Percentiles rank a stretch among this genome's conserved stretches.
These are phyloP conservation scores for Colletotrichum cuscutae DNA, from an alignment of 2,329 filamentous ascomycete species.

Conservation along the genomic window DNA sequence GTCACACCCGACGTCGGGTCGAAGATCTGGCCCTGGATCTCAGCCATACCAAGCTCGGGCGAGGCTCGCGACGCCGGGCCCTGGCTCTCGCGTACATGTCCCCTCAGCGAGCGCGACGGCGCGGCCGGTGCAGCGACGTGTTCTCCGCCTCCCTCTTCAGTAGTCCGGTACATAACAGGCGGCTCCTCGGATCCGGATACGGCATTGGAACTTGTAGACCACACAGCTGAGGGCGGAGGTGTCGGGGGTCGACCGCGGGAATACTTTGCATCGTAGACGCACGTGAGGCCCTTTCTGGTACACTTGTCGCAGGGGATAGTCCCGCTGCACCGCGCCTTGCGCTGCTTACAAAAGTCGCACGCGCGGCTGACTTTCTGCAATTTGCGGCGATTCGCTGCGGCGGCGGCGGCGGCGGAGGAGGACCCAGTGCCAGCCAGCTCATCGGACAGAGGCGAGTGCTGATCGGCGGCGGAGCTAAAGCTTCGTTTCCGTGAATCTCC, in stretches of 20 bases:
- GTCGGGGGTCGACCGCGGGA: constrained; percentile 47
- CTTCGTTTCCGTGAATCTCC: constrained; percentile 17
- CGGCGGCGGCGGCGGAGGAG: neutral
- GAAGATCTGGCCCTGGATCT: constrained; percentile 64
- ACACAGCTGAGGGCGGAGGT: constrained; percentile 40
- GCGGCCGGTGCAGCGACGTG: neutral
- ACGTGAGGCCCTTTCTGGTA: constrained; percentile 39
- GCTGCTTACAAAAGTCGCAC: constrained; percentile 51
- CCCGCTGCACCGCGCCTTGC: constrained; percentile 50
- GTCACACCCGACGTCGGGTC: constrained; percentile 65
- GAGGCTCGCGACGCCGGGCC: constrained; percentile 38
- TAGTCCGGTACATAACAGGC: constrained; percentile 19
- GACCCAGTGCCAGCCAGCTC: constrained; percentile 1
- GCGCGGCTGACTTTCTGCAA: constrained; percentile 48
- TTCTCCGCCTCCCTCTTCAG: neutral
- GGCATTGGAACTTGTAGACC: neutral
- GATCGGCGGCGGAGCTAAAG: constrained; percentile 23
- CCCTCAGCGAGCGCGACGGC: neutral
- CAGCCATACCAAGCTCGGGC: constrained; percentile 44
- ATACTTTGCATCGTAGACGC: constrained; percentile 46
- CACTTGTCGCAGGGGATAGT: constrained; percentile 47
- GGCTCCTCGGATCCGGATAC: constrained; percentile 16
- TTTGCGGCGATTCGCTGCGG: constrained; percentile 36
- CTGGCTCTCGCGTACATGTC: constrained; percentile 24
- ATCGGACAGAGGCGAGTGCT: constrained; percentile 27